Conservation (phyloP, 2,329 filamentous ascomycete genomes). For the Penicillium sp. region DNA sequence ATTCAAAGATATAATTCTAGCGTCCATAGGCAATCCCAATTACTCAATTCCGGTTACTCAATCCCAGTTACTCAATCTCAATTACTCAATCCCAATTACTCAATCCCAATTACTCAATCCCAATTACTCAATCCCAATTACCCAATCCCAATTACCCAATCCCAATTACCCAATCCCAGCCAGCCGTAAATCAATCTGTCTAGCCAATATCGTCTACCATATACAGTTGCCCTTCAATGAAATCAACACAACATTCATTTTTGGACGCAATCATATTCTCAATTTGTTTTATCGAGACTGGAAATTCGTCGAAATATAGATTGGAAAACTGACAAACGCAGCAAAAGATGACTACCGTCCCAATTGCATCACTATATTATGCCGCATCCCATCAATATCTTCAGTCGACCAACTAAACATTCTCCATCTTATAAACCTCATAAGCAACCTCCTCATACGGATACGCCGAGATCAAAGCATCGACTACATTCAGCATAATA, state of each 20-base stretch:
- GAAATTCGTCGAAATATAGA: neutral
- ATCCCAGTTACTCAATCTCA: too few species aligned
- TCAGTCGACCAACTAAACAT: conserved; percentile 29
- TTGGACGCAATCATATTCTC: neutral
- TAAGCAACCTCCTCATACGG: conserved; percentile 49
- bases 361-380: neutral
- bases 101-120: too few species aligned
- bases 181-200: too few species aligned
- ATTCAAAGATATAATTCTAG: too few species aligned
- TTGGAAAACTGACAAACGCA: neutral
- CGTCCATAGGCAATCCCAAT: too few species aligned
- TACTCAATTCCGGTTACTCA: too few species aligned
- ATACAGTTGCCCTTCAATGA: neutral
- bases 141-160: too few species aligned
- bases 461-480: conserved; percentile 44
- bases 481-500: conserved; percentile 41
- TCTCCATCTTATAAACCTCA: conserved; percentile 47
- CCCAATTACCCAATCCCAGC: too few species aligned
- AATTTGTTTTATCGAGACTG: neutral
- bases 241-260: neutral
- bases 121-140: too few species aligned
- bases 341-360: neutral
- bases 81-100: too few species aligned
- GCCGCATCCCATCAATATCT: neutral
- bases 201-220: too few species aligned